These are phyloP conservation scores for Zymoseptoria tritici DNA, from an alignment of 2,329 filamentous ascomycete genomes.

Conservation along the genomic window DNA sequence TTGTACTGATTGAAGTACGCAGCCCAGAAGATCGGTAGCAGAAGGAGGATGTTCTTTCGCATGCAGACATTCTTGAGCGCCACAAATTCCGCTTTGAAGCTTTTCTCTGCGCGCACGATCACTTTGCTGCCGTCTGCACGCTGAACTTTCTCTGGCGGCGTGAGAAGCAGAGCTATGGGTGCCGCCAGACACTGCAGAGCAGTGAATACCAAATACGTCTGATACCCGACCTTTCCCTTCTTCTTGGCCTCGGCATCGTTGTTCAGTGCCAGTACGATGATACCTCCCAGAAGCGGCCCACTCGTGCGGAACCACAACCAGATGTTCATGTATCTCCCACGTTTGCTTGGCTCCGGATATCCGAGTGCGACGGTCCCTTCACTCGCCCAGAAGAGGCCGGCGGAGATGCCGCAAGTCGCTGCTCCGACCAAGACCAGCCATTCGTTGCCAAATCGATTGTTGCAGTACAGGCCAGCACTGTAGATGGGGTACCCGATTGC, in stretches of 20 bases:
- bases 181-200: slow-evolving; percentile 33
- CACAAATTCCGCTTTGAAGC: slow-evolving; percentile 34
- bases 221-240: slow-evolving; percentile 29
- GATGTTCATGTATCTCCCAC: slow-evolving; percentile 42
- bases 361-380: slow-evolving; percentile 46
- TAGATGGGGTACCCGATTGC: slow-evolving; percentile 45
- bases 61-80: slow-evolving; percentile 30
- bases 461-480: slow-evolving; percentile 42
- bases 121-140: slow-evolving; percentile 36
- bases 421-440: slow-evolving; percentile 47
- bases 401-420: slow-evolving; percentile 42
- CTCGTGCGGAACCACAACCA: slow-evolving; percentile 46
- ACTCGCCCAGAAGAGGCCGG: slow-evolving; percentile 46
- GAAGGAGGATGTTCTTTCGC: slow-evolving; percentile 30
- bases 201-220: slow-evolving; percentile 40
- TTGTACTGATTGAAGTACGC: slow-evolving; percentile 41
- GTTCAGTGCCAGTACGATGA: slow-evolving; percentile 43
- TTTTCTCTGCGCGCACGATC: slow-evolving; percentile 31
- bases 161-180: slow-evolving; percentile 35
- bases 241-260: slow-evolving; percentile 37
- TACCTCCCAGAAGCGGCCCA: slow-evolving; percentile 43
- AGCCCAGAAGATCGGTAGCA: slow-evolving; percentile 40
- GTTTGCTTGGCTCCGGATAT: slow-evolving; percentile 42
- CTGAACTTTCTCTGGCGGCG: slow-evolving; percentile 37
- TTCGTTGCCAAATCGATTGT: slow-evolving; percentile 45